Evolutionary conservation across 2,329 filamentous ascomycete species (phyloP).

Genomic region (Xylariaceae sp.): DNA sequence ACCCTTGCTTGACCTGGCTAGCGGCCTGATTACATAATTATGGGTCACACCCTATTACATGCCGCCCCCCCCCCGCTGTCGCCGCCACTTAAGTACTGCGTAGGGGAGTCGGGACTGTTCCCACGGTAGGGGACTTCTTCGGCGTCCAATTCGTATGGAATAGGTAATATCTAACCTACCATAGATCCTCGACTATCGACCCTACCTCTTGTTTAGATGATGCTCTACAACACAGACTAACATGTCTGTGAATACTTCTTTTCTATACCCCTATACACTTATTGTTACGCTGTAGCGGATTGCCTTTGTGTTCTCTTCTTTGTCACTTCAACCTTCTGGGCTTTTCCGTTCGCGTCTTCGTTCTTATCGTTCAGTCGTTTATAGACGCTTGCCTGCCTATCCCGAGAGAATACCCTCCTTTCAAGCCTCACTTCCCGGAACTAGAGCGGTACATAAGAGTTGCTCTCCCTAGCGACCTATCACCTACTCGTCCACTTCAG

Average conservation of each 20-base stretch:
- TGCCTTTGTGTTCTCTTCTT: constrained; percentile 14
- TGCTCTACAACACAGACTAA: constrained; percentile 6
- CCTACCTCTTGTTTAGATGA: constrained; percentile 13
- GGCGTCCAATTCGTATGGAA: not conserved
- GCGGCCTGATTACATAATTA: too few species aligned
- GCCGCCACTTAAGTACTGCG: constrained; percentile 6
- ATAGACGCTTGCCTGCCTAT: constrained; percentile 15
- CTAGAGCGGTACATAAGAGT: constrained; percentile 25
- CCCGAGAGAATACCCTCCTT: constrained; percentile 30
- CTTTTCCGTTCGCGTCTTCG: constrained; percentile 14
- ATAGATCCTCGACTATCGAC: not conserved
- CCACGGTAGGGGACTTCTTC: too few species aligned
- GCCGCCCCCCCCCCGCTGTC: too few species aligned
- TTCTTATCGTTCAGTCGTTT: constrained; percentile 15
- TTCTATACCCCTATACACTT: constrained; percentile 15
- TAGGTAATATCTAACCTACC: not conserved
- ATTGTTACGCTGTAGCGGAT: constrained; percentile 6
- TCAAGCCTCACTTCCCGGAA: constrained; percentile 21
- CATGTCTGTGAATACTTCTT: constrained; percentile 15
- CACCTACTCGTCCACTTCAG: constrained; percentile 1
- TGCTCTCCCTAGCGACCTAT: constrained; percentile 5
- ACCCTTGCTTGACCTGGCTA: too few species aligned
- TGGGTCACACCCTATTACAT: too few species aligned
- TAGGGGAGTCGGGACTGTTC: not conserved
- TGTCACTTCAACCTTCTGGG: constrained; percentile 8